Evolutionary conservation across 2,329 filamentous ascomycete genomes (phyloP), one percentile per base, ranked within the genome.

Genomic region (Sarocladiaceae sp.): DNA sequence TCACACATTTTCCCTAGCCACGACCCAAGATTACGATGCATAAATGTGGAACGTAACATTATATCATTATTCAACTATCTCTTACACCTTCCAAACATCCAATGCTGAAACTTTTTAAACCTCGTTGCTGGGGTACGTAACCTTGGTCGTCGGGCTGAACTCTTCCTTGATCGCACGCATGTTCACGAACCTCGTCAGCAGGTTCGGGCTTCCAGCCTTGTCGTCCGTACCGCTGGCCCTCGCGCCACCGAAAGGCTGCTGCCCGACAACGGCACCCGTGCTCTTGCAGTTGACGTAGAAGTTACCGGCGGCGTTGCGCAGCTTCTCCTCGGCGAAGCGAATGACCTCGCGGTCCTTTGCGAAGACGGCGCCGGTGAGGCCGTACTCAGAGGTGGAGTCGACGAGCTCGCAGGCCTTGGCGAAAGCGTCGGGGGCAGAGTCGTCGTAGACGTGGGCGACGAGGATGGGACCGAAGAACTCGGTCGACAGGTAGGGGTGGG

Each of bases 261-360:
- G 83, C 12, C 81, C 82, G 6, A 85, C 82, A 19, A 87, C 80
- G 13, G 82, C 82, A 31, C 82, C 83, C 2, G 82, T 86, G 62
- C 78, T 83, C 76, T 90, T 90, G 70, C 82, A 85, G 69, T 90
- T 91, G 66, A 91, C 74, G 68, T 91, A 91, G 62, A 90, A 90
- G 70, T 91, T 91, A 33, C 86, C 86, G 1, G 86, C 85, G 0
- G 82, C 70, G 59, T 89, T 80, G 51, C 84, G 73, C 44, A 91
- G 71, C 48, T 72, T 75, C 53, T 88, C 78, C 62, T 89, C 85
- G 0, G 85, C 86, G 45, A 73, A 72, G 19, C 81, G 74, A 47
- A 89, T 67, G 12, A 74, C 82, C 37, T 72, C 65, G 32, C 86
- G 71, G 62, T 89, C 84, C 45, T 73, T 65, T 9, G 86, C 83